phyloP scores from a whole-genome alignment of 176 grass and related monocot genomes.

The Canna indica region DNA sequence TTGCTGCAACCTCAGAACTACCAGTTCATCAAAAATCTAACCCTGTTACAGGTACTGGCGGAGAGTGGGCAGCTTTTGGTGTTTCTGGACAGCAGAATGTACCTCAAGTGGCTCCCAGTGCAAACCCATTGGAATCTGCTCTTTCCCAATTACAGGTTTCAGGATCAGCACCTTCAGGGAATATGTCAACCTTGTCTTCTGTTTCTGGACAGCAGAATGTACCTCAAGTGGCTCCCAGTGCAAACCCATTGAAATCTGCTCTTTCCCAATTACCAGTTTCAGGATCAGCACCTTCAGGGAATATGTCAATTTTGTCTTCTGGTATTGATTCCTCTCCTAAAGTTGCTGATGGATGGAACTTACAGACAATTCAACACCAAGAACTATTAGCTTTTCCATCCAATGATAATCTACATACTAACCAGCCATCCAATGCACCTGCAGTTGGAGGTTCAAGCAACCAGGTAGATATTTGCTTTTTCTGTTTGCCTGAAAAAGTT shows the following conservation, averaged over 20 bases:
- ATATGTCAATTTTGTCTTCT: constrained; percentile 33
- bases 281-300: constrained; percentile 33
- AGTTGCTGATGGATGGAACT: constrained; percentile 30
- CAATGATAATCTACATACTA: background rate
- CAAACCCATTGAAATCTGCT: constrained; percentile 47
- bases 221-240: constrained; percentile 36
- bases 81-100: constrained; percentile 45
- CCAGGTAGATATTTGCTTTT: constrained; percentile 31
- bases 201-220: constrained; percentile 45
- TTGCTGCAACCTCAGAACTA: constrained; percentile 24
- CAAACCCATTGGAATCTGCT: constrained; percentile 48
- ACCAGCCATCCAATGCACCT: constrained; percentile 25
- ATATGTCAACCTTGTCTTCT: constrained; percentile 33
- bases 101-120: constrained; percentile 36
- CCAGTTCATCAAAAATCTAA: constrained; percentile 32
- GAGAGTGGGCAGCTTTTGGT: constrained; percentile 87
- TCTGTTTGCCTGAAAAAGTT: constrained; percentile 3
- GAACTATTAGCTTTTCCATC: constrained; percentile 32
- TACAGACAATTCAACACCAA: constrained; percentile 25
- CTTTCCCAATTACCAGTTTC: constrained; percentile 73
- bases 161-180: constrained; percentile 33
- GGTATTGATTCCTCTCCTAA: constrained; percentile 22
- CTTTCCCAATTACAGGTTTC: constrained; percentile 71
- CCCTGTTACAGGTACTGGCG: constrained; percentile 31
- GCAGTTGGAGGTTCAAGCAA: constrained; percentile 40